phyloP scores from a whole-genome alignment of 1,139 yeast species.

The Sugiyamaella novakii region DNA sequence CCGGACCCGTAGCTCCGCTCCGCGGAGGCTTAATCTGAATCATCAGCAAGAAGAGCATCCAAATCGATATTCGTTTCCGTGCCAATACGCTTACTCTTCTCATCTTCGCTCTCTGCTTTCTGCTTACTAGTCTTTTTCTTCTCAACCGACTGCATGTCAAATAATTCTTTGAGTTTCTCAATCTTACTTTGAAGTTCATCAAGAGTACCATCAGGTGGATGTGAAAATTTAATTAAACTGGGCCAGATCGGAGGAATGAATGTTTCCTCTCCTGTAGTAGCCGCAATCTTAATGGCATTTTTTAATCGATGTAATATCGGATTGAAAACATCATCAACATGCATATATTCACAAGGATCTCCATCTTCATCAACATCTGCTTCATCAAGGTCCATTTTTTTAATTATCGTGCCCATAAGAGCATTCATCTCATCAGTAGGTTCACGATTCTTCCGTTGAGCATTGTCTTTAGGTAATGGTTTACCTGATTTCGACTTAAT shows the following conservation, averaged over 20 bases:
- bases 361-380: constrained; percentile 28
- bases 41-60: constrained; percentile 24
- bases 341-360: constrained; percentile 27
- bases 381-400: constrained; percentile 44
- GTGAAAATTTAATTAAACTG: constrained; percentile 26
- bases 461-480: constrained; percentile 28
- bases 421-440: constrained; percentile 45
- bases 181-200: constrained; percentile 27
- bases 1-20: too few species aligned
- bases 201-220: constrained; percentile 28
- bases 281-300: constrained; percentile 39
- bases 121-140: constrained; percentile 12
- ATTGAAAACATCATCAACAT: constrained; percentile 35
- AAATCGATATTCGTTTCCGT: constrained; percentile 26
- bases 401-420: constrained; percentile 48
- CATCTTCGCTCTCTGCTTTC: constrained; percentile 23
- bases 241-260: constrained; percentile 32
- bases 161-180: constrained; percentile 30
- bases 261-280: constrained; percentile 32
- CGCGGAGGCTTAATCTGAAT: too few species aligned
- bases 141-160: constrained; percentile 31
- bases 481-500: constrained; percentile 44
- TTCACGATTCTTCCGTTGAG: constrained; percentile 25
- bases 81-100: constrained; percentile 22
- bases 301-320: constrained; percentile 39